Evolutionary conservation across 2,329 filamentous ascomycete genomes (phyloP).

Genomic region (Thermomyces lanuginosus): DNA sequence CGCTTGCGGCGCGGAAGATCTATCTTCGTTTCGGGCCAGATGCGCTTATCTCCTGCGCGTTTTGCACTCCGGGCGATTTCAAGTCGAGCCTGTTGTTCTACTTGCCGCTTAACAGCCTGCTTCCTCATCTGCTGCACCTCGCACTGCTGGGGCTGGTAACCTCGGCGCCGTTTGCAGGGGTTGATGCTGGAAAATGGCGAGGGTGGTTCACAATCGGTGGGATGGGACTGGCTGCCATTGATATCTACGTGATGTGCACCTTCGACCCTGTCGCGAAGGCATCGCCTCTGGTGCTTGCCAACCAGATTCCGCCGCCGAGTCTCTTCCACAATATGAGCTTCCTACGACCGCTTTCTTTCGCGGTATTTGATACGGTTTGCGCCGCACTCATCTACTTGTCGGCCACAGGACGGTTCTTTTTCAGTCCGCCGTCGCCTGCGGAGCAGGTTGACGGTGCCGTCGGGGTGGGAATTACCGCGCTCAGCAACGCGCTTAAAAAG

Average conservation of each 20-base stretch:
- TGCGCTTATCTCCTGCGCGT: conserved; percentile 58
- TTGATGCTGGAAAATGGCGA: conserved; percentile 52
- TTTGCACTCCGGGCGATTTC: conserved; percentile 58
- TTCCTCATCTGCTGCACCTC: conserved; percentile 69
- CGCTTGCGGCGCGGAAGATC: conserved; percentile 54
- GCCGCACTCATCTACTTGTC: conserved; percentile 57
- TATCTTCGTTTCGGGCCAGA: conserved; percentile 72
- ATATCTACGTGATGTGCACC: conserved; percentile 47
- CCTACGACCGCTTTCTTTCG: conserved; percentile 48
- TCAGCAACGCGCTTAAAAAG: conserved; percentile 48
- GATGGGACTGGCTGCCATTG: conserved; percentile 41
- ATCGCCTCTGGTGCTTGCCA: conserved; percentile 47
- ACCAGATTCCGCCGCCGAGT: conserved; percentile 42
- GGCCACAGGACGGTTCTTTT: conserved; percentile 64
- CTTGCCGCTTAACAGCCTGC: conserved; percentile 48
- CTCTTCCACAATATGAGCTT: conserved; percentile 33
- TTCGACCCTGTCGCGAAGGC: conserved; percentile 40
- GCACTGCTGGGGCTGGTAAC: conserved; percentile 56
- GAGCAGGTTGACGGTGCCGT: conserved; percentile 47
- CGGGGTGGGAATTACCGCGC: conserved; percentile 31
- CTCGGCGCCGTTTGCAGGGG: conserved; percentile 47
- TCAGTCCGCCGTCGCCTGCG: conserved; percentile 41
- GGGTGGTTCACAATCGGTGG: conserved; percentile 49
- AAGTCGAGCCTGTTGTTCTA: conserved; percentile 65
- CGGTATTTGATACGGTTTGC: conserved; percentile 45